Evolutionary conservation across 2,329 filamentous ascomycete species (phyloP).

Genomic region (Cladosporium sp.): DNA sequence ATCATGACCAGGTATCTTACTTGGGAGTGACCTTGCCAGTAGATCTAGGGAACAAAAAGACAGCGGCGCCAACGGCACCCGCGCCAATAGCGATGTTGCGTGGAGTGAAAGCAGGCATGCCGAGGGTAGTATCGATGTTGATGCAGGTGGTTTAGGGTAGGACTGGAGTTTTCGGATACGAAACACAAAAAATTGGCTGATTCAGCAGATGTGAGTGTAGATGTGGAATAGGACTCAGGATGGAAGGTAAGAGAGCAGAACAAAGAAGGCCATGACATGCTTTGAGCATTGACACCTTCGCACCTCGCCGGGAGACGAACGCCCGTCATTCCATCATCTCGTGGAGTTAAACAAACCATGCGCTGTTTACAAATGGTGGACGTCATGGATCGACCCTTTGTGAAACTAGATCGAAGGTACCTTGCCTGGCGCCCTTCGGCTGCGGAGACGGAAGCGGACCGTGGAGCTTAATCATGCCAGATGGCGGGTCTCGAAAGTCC

Average conservation of each 20-base stretch:
- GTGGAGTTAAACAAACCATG: background rate
- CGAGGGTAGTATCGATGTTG: slow-evolving; percentile 3
- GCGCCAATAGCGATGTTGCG: slow-evolving; percentile 29
- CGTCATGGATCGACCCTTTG: background rate
- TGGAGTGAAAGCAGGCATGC: slow-evolving; percentile 22
- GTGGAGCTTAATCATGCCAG: background rate
- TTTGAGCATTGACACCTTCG: background rate
- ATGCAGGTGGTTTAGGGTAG: background rate
- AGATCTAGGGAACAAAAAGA: slow-evolving; percentile 24
- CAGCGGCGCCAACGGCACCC: slow-evolving; percentile 22
- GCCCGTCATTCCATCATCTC: background rate
- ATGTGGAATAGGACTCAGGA: background rate
- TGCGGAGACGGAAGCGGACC: background rate
- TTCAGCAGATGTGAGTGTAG: too few species aligned
- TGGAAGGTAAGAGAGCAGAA: background rate
- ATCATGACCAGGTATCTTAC: background rate
- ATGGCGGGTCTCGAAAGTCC: background rate
- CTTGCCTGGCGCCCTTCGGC: background rate
- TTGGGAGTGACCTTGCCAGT: slow-evolving; percentile 11
- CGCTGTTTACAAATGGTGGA: background rate
- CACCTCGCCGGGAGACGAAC: background rate
- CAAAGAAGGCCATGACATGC: background rate
- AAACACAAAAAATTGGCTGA: background rate
- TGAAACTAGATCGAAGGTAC: background rate
- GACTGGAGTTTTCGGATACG: background rate